Evolutionary conservation across 2,329 filamentous ascomycete genomes (phyloP).

Genomic region (Plenodomus lindquistii): DNA sequence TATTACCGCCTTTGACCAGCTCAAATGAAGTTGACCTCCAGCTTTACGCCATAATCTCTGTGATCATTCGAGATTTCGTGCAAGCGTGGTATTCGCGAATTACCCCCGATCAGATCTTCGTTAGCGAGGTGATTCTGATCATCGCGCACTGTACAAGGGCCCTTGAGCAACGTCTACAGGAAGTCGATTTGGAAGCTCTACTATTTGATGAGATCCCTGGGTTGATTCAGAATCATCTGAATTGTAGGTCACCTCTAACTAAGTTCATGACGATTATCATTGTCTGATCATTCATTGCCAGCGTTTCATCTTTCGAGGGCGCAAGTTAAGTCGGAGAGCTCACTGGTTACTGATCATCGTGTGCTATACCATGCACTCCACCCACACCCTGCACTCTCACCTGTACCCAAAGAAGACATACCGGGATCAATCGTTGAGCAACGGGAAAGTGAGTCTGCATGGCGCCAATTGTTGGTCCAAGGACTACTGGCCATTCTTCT

Average conservation of each 20-base stretch:
- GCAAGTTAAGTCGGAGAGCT: conserved; percentile 60
- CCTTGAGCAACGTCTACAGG: conserved; percentile 81
- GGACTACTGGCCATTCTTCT: conserved; percentile 80
- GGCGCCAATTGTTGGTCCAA: conserved; percentile 86
- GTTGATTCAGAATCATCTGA: conserved; percentile 77
- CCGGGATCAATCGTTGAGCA: conserved; percentile 62
- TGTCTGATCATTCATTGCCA: conserved; percentile 41
- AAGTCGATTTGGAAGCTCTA: conserved; percentile 80
- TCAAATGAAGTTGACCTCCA: conserved; percentile 92
- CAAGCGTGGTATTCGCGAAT: conserved; percentile 93
- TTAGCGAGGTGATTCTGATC: conserved; percentile 84
- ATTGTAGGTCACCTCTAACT: conserved; percentile 59
- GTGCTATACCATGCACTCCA: conserved; percentile 81
- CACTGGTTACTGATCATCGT: conserved; percentile 65
- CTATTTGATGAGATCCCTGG: conserved; percentile 86
- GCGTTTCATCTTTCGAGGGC: conserved; percentile 72
- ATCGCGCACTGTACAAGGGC: conserved; percentile 90
- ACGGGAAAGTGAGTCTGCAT: conserved; percentile 75
- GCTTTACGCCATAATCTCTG: conserved; percentile 87
- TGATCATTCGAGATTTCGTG: conserved; percentile 87
- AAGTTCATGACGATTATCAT: background rate
- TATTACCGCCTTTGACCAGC: conserved; percentile 89
- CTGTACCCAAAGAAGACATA: conserved; percentile 66
- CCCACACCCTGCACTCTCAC: conserved; percentile 79
- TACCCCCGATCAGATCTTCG: conserved; percentile 85